Percentiles rank a stretch among this genome's conserved stretches.
Conservation (phyloP, 192 early-diverging fungal species). For the Coemansia pectinata region DNA sequence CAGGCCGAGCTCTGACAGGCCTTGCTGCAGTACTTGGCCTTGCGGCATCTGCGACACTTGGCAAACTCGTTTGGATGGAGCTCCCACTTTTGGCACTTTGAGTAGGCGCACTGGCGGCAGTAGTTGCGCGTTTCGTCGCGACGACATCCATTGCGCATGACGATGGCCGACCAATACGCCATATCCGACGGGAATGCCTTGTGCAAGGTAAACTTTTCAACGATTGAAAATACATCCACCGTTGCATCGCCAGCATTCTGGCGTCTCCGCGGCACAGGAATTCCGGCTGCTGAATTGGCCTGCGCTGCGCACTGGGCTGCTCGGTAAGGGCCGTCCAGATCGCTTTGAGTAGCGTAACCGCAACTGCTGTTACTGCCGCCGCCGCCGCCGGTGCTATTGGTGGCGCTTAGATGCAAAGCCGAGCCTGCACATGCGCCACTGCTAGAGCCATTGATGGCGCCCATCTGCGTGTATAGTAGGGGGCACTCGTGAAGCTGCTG, state of each 20-base stretch:
- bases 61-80: conserved; percentile 72
- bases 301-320: conserved; percentile 36
- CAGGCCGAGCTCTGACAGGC: conserved; percentile 74
- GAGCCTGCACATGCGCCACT: conserved; percentile 7
- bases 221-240: conserved; percentile 74
- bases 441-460: conserved; percentile 4
- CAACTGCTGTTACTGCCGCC: conserved; percentile 11
- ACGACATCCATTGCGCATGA: conserved; percentile 80
- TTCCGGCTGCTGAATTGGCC: conserved; percentile 27
- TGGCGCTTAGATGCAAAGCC: background rate
- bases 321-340: conserved; percentile 30
- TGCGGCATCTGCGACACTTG: conserved; percentile 85
- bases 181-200: conserved; percentile 62
- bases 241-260: conserved; percentile 17
- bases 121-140: conserved; percentile 72
- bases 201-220: conserved; percentile 72
- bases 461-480: conserved; percentile 34
- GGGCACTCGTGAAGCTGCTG: conserved; percentile 48
- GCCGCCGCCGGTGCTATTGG: conserved; percentile 16
- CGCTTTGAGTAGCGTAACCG: conserved; percentile 26
- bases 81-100: conserved; percentile 80
- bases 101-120: conserved; percentile 76
- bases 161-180: conserved; percentile 72
- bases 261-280: conserved; percentile 32
- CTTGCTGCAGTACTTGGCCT: conserved; percentile 86